Base-by-base conservation (phyloP, 2,329 filamentous ascomycete genomes). In the Eutypa lata region DNA sequence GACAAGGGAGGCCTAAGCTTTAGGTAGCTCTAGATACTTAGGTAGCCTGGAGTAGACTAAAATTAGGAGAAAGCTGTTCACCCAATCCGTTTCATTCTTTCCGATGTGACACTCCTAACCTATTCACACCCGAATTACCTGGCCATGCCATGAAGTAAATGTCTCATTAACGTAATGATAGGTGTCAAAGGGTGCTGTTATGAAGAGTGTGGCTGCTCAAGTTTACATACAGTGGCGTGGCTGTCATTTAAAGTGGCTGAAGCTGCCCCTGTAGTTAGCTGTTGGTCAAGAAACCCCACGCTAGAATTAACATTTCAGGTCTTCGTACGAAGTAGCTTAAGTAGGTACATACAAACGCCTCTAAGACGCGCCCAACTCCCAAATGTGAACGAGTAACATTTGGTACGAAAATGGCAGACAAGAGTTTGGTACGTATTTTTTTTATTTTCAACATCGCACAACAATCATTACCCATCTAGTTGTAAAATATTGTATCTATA, bases 401-500 rank as follows among this genome's bases (percentile, higher is more conserved):
- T 3, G 21, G 19, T 24, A 31, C 31, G 26, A 57, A 51, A 26
- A 68, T 66, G 63, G 61, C 62, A 26, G 64, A 69, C 38, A 68
- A 65, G 35, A 47, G 58, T 43, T 11, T 59, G 22, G 66, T 68
- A 60, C 51, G 61, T 47, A 42, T 13, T 42, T 18, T 26, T 18
- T 19, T 19, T 38, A 26, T 38, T 8, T 19, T 38, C 6, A 10
- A 7, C 10, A 26, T 47, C 18, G 10, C 42, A 33, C 22, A 10
- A 10, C 26, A 6, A 10, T 31, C 10, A 31, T 31, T n/a, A n/a
- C n/a, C n/a, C n/a, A n/a, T n/a, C n/a, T n/a, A n/a, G n/a, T n/a
- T n/a, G n/a, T n/a, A n/a, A n/a, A n/a, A n/a, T n/a, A n/a, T n/a
- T n/a, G n/a, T n/a, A n/a, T n/a, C n/a, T n/a, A n/a, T n/a, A n/a